These are phyloP conservation scores for Ustilago trichophora DNA, from an alignment of 1,284 basidiomycete species.

Conservation along the genomic window DNA sequence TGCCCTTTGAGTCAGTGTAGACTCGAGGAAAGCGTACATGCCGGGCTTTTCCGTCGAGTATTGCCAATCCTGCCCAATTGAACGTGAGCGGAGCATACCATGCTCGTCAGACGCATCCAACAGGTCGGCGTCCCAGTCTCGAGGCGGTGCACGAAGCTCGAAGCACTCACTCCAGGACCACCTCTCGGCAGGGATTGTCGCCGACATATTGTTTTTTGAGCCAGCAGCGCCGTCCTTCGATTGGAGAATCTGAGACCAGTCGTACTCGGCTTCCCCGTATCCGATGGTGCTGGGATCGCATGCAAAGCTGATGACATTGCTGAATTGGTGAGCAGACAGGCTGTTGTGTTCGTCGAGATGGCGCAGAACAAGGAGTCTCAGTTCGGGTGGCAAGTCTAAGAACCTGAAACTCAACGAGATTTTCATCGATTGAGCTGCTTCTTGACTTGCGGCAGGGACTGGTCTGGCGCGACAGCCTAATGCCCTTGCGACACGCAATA, in stretches of 20 bases:
- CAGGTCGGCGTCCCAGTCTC: slow-evolving; percentile 26
- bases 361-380: slow-evolving; percentile 23
- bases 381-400: slow-evolving; percentile 30
- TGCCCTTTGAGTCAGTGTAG: slow-evolving; percentile 13
- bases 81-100: neutral
- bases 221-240: too few relatives aligned
- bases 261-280: slow-evolving; percentile 15
- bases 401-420: slow-evolving; percentile 15
- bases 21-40: slow-evolving; percentile 20
- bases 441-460: neutral
- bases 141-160: slow-evolving; percentile 11
- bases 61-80: neutral
- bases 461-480: slow-evolving; percentile 13
- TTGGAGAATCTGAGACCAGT: slow-evolving; percentile 6
- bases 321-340: slow-evolving; percentile 25
- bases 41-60: neutral
- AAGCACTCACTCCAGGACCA: slow-evolving; percentile 42
- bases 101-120: slow-evolving; percentile 4
- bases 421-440: too few relatives aligned
- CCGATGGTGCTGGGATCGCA: slow-evolving; percentile 40
- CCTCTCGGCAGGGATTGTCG: slow-evolving; percentile 11
- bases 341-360: slow-evolving; percentile 7
- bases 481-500: slow-evolving; percentile 18
- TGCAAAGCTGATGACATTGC: slow-evolving; percentile 30
- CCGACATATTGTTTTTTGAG: neutral